These are phyloP conservation scores for Sclerotinia spermophila DNA, from an alignment of 2,329 filamentous ascomycete species.

Conservation along the genomic window DNA sequence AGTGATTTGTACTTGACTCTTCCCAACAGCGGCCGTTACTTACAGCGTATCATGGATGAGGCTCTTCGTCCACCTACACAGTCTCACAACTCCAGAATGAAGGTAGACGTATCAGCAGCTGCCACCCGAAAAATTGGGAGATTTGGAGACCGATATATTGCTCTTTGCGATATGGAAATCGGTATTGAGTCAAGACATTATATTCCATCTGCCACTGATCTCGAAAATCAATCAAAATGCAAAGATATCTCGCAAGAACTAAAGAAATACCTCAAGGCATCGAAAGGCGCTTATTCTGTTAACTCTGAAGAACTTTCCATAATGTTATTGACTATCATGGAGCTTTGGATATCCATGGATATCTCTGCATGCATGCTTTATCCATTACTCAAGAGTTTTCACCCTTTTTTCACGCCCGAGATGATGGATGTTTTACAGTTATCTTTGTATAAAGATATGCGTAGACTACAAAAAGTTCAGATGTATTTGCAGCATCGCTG, in stretches of 20 bases:
- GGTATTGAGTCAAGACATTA: slow-evolving; percentile 20
- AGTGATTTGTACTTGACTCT: slow-evolving; percentile 40
- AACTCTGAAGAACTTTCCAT: slow-evolving; percentile 49
- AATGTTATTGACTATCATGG: slow-evolving; percentile 52
- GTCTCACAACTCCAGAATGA: background rate
- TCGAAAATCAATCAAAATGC: slow-evolving; percentile 29
- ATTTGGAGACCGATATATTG: slow-evolving; percentile 31
- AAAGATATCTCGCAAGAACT: slow-evolving; percentile 38
- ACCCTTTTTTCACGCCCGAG: slow-evolving; percentile 48
- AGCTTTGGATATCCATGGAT: slow-evolving; percentile 58
- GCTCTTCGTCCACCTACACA: background rate
- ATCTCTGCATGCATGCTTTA: slow-evolving; percentile 40
- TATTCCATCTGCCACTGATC: background rate
- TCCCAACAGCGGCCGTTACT: slow-evolving; percentile 40
- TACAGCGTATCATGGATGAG: slow-evolving; percentile 27
- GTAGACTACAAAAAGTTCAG: slow-evolving; percentile 49
- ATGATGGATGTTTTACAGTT: slow-evolving; percentile 56
- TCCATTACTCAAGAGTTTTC: slow-evolving; percentile 48
- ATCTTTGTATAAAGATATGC: slow-evolving; percentile 45
- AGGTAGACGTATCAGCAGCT: slow-evolving; percentile 4
- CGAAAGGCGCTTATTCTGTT: slow-evolving; percentile 40
- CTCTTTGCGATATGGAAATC: slow-evolving; percentile 26
- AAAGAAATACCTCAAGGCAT: slow-evolving; percentile 37
- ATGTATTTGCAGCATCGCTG: slow-evolving; percentile 44
- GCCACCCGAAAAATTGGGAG: slow-evolving; percentile 1